Conservation (phyloP, 371 early-diverging fungal genomes). For the Actinomortierella ambigua region DNA sequence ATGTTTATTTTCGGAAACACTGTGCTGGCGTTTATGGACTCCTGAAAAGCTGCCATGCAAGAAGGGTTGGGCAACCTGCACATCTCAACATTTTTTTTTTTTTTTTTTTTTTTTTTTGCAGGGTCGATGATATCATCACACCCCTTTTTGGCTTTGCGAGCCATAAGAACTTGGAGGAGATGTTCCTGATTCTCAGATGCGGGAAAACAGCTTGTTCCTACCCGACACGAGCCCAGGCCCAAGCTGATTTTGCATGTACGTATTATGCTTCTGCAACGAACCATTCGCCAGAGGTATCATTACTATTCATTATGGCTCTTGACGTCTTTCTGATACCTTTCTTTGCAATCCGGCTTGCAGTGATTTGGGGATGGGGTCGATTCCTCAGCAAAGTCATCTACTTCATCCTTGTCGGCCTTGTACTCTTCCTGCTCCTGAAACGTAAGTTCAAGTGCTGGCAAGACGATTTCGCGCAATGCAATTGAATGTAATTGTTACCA, state of each 20-base stretch:
- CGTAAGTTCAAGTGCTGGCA: too few species aligned
- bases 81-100: not conserved
- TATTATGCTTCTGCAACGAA: not conserved
- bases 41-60: too few species aligned
- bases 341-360: too few species aligned
- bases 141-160: conserved; percentile 20
- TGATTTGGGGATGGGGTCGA: conserved; percentile 27
- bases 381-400: conserved; percentile 22
- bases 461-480: not conserved
- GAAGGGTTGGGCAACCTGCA: too few species aligned
- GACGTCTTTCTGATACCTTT: too few species aligned
- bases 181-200: conserved; percentile 15
- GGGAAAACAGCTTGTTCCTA: conserved; percentile 1
- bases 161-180: conserved; percentile 18
- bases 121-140: conserved; percentile 24
- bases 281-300: too few species aligned
- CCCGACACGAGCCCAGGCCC: conserved; percentile 8
- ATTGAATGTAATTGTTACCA: too few species aligned
- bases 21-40: not conserved
- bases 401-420: conserved; percentile 9
- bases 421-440: conserved; percentile 16
- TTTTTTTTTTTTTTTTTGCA: not conserved
- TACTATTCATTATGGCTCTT: too few species aligned
- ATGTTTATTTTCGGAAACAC: not conserved
- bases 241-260: conserved; percentile 11